Evolutionary conservation across 2,329 filamentous ascomycete species (phyloP), one percentile per base, ranked within the genome.

Genomic region (Talaromyces sp.): DNA sequence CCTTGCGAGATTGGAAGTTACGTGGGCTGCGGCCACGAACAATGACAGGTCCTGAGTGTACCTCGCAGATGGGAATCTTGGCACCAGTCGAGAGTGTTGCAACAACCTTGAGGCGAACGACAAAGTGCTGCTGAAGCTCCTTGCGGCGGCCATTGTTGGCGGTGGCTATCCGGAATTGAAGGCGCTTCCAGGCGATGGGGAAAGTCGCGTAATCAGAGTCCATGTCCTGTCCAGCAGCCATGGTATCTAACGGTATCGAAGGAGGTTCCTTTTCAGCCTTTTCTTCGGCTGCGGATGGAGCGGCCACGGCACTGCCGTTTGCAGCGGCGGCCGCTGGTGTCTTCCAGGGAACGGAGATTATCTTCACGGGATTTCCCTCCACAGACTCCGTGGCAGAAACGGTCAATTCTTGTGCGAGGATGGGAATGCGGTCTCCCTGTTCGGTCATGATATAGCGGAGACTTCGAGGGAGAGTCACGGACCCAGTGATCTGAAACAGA

Each of bases 321-420:
- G 89, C 87, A 78, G 89, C 91, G 60, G 91, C 91, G 33, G 90
- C 91, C 1, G 66, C 66, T 31, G 93, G 93, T 1, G 93, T 97
- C 82, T 98, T 98, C 94, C 94, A 98, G 0, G 94, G 94, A 66
- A 98, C 96, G 8, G 95, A 95, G 68, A 98, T 97, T 68, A 98
- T 89, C 71, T 96, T 94, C 50, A 97, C 92, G 0, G 91, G 82
- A 71, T 97, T 94, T 39, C 92, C 92, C 75, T 98, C 94, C 17
- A 97, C 93, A 1, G 94, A 97, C 76, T 98, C 94, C 58, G 93
- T 96, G 9, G 94, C 94, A 5, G 92, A 96, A 56, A 98, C 91
- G 62, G 90, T 89, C 62, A 97, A 87, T 76, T 98, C 93, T 77
- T 94, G 91, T 49, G 63, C 59, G 22, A 65, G 50, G 45, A 65